Conservation (phyloP, 257 asterid genomes). For the Primulina eburnea region DNA sequence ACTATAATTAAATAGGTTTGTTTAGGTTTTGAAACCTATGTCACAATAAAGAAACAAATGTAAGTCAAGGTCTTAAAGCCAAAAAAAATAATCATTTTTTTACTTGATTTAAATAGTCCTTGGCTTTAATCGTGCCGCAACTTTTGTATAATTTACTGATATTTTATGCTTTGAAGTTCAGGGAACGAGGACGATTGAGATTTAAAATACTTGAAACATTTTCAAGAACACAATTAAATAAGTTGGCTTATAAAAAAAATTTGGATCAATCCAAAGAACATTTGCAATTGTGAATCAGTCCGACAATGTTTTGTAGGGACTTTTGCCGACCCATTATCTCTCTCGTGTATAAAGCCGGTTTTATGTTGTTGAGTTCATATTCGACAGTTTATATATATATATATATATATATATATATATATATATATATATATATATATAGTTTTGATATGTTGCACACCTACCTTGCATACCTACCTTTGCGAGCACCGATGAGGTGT, state of each 20-base stretch:
- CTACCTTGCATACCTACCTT: too few relatives aligned
- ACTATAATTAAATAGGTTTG: too few relatives aligned
- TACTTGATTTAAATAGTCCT: too few relatives aligned
- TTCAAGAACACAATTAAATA: background rate
- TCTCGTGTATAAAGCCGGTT: constrained; percentile 22
- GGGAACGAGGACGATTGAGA: background rate
- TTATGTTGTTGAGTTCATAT: constrained; percentile 37
- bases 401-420: too few relatives aligned
- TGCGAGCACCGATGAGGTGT: too few relatives aligned
- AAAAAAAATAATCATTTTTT: too few relatives aligned
- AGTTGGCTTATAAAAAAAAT: constrained; percentile 17
- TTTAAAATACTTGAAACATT: constrained; percentile 6
- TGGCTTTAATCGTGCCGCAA: background rate
- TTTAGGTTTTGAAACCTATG: background rate
- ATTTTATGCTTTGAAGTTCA: background rate
- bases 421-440: too few relatives aligned
- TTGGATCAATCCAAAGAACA: constrained; percentile 10
- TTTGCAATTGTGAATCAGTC: constrained; percentile 31
- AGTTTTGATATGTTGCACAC: too few relatives aligned
- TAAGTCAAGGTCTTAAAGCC: background rate
- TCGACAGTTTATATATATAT: constrained; percentile 3
- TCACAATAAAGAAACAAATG: background rate
- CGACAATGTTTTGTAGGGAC: constrained; percentile 22
- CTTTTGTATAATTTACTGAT: background rate
- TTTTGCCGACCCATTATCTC: constrained; percentile 36